Conservation (phyloP, 495 filamentous ascomycete species). For the Talaromyces wortmannii region DNA sequence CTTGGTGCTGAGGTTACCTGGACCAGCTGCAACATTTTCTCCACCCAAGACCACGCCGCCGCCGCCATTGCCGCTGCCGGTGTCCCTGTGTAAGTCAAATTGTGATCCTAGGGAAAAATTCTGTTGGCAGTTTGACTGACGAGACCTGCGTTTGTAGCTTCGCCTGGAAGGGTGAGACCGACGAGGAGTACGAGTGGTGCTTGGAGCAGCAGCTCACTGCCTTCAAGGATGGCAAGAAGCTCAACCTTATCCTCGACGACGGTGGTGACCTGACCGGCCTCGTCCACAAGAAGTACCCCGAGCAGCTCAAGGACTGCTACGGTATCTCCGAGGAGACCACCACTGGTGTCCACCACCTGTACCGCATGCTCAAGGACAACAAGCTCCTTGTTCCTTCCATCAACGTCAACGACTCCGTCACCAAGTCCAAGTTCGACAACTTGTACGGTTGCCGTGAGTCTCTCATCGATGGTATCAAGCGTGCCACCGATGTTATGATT, state of each 20-base stretch:
- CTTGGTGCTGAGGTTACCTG: slow-evolving; percentile 98
- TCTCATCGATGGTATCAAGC: slow-evolving; percentile 98
- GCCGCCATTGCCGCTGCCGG: slow-evolving; percentile 92
- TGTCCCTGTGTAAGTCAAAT: slow-evolving; percentile 67
- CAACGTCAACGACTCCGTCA: slow-evolving; percentile 99
- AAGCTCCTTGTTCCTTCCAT: slow-evolving; percentile 90
- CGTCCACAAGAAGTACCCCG: slow-evolving; percentile 95
- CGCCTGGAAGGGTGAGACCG: slow-evolving; percentile 99
- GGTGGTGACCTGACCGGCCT: slow-evolving; percentile 96
- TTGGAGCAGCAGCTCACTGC: slow-evolving; percentile 94
- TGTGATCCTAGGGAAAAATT: not conserved
- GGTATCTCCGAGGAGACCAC: slow-evolving; percentile 99
- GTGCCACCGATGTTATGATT: slow-evolving; percentile 99
- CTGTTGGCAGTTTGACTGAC: slow-evolving; percentile 5
- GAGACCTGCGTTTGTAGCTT: slow-evolving; percentile 45
- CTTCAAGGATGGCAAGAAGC: slow-evolving; percentile 93
- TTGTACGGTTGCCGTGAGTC: slow-evolving; percentile 99
- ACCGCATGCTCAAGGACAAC: slow-evolving; percentile 91
- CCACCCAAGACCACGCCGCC: slow-evolving; percentile 96
- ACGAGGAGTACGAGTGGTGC: slow-evolving; percentile 99
- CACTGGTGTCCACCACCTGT: slow-evolving; percentile 98
- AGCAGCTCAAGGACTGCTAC: slow-evolving; percentile 94
- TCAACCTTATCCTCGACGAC: slow-evolving; percentile 98
- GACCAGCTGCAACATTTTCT: slow-evolving; percentile 98
- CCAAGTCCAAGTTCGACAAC: slow-evolving; percentile 99